A percentile compares a stretch with the other conserved stretches of the same genome.
Evolutionary conservation across 305 asterid species (phyloP).

Genomic region (Fraxinus paxiana): DNA sequence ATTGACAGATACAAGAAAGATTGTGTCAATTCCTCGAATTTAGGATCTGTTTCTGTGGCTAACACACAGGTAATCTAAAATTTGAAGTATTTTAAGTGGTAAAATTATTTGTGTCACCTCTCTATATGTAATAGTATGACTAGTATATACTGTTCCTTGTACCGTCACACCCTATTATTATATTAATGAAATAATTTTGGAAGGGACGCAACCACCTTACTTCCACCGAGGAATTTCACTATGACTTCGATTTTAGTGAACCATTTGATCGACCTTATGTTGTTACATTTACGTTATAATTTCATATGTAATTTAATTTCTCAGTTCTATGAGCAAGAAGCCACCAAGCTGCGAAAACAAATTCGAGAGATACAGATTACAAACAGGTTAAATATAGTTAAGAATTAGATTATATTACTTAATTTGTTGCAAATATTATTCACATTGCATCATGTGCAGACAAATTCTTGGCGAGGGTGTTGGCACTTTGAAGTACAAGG

Average conservation of each 20-base stretch:
- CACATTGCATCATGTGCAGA: conserved; percentile 26
- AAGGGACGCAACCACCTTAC: not conserved
- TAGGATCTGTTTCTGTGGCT: conserved; percentile 45
- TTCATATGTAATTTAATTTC: not conserved
- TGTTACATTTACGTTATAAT: not conserved
- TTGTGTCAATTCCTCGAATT: conserved; percentile 33
- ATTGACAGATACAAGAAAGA: conserved; percentile 55
- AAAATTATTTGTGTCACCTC: not conserved
- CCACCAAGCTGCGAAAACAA: conserved; percentile 55
- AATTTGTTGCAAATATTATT: not conserved
- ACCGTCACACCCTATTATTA: too few species aligned
- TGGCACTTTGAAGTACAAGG: conserved; percentile 48
- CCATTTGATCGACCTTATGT: not conserved
- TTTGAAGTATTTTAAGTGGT: not conserved
- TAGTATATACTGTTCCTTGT: not conserved
- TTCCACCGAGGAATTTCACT: not conserved
- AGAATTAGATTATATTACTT: not conserved
- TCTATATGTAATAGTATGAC: not conserved
- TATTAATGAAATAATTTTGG: not conserved
- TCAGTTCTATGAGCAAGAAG: conserved; percentile 81
- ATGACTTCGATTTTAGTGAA: not conserved
- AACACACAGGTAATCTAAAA: conserved; percentile 37
- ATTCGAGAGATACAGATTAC: conserved; percentile 55
- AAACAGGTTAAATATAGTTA: conserved; percentile 39
- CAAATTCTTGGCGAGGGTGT: conserved; percentile 80